These are phyloP conservation scores for Suillus paluster DNA, from an alignment of 768 basidiomycete genomes.

Conservation along the genomic window DNA sequence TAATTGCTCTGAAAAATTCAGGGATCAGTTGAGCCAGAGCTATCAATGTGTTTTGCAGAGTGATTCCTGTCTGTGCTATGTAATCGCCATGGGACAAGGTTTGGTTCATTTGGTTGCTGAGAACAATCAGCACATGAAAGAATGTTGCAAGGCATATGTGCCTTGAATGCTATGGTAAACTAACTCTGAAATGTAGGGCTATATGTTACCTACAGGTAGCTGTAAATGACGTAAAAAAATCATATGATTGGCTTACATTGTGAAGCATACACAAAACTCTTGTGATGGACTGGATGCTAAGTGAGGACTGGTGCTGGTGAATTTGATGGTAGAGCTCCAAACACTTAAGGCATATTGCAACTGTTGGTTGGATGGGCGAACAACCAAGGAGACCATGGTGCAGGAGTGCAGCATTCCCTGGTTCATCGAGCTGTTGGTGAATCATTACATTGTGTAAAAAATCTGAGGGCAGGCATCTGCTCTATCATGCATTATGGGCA, in stretches of 20 bases:
- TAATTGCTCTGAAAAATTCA: slow-evolving; percentile 27
- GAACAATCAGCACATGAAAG: background rate
- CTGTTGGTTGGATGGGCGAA: background rate
- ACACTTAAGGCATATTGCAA: background rate
- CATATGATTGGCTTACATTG: background rate
- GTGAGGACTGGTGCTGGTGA: background rate
- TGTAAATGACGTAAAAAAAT: background rate
- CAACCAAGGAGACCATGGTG: background rate
- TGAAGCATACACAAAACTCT: background rate
- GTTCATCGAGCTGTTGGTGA: background rate
- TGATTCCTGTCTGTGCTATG: slow-evolving; percentile 39
- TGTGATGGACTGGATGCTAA: background rate
- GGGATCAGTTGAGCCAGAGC: slow-evolving; percentile 21
- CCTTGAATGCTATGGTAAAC: background rate
- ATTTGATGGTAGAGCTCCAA: background rate
- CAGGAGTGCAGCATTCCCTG: background rate
- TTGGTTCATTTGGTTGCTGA: slow-evolving; percentile 27
- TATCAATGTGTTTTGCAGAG: slow-evolving; percentile 35
- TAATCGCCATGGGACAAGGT: slow-evolving; percentile 28
- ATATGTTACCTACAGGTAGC: background rate
- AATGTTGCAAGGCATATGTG: background rate
- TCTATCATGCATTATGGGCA: too few species aligned
- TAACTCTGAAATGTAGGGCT: background rate
- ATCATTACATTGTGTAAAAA: background rate
- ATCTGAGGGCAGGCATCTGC: background rate